phyloP scores from a whole-genome alignment of 2,329 filamentous ascomycete species.

The Talaromyces piceae region DNA sequence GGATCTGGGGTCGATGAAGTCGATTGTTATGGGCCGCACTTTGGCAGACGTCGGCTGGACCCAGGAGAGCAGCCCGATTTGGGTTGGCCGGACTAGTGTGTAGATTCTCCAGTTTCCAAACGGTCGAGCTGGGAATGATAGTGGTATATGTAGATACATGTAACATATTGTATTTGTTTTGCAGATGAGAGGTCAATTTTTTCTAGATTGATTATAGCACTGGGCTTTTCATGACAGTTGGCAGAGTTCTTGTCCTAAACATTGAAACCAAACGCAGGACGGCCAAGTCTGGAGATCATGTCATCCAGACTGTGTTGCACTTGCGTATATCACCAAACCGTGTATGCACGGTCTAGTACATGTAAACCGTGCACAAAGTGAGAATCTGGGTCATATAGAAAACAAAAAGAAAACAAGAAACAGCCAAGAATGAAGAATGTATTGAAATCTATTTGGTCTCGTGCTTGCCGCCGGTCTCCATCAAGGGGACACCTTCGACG shows the following conservation, averaged over 20 bases:
- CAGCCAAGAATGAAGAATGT: too few relatives aligned
- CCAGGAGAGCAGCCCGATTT: conserved; percentile 23
- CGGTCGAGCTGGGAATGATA: not conserved
- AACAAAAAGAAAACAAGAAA: too few relatives aligned
- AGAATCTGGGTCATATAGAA: too few relatives aligned
- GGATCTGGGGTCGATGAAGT: conserved; percentile 25
- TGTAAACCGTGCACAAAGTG: too few relatives aligned
- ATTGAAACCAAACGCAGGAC: too few relatives aligned
- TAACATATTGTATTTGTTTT: not conserved
- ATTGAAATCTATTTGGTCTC: conserved; percentile 1
- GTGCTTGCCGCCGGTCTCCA: conserved; percentile 7
- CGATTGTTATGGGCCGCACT: conserved; percentile 38
- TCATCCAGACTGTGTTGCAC: not conserved
- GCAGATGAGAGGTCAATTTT: not conserved
- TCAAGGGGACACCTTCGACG: conserved; percentile 10
- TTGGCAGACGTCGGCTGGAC: conserved; percentile 56
- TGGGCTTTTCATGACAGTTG: not conserved
- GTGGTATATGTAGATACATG: not conserved
- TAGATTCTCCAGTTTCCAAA: not conserved
- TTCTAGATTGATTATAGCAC: not conserved
- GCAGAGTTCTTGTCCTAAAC: too few relatives aligned
- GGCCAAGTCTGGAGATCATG: too few relatives aligned
- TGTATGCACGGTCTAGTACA: too few relatives aligned
- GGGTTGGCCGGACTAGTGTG: conserved; percentile 13
- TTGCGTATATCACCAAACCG: not conserved